These are phyloP conservation scores for Sphaerobolus stellatus DNA, from an alignment of 1,284 basidiomycete species.

Conservation along the genomic window DNA sequence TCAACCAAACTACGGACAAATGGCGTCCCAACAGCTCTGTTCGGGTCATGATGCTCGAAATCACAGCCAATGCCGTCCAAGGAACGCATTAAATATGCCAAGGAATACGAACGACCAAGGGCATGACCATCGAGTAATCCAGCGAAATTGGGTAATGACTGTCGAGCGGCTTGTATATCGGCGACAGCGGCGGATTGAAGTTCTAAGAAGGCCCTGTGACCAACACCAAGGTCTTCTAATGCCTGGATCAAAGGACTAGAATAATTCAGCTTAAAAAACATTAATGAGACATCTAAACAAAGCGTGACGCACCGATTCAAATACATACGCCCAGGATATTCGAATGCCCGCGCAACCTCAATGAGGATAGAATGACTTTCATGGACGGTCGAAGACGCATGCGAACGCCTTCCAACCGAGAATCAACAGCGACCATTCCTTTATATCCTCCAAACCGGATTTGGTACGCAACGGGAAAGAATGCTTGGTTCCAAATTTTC, in stretches of 20 bases:
- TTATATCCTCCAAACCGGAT: constrained; percentile 78
- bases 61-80: constrained; percentile 50
- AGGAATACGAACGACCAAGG: constrained; percentile 51
- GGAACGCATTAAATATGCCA: constrained; percentile 49
- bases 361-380: constrained; percentile 53
- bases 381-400: constrained; percentile 70
- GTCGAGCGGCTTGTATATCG: constrained; percentile 53
- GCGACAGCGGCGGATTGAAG: constrained; percentile 57
- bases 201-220: constrained; percentile 49
- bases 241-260: constrained; percentile 66
- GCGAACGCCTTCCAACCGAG: constrained; percentile 47
- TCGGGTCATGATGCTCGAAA: constrained; percentile 38
- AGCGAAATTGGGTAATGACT: constrained; percentile 48
- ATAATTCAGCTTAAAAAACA: constrained; percentile 36
- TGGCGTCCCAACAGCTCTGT: constrained; percentile 43
- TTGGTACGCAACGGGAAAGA: constrained; percentile 66
- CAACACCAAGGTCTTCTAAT: constrained; percentile 63
- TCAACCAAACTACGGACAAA: constrained; percentile 55
- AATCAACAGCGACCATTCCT: constrained; percentile 69
- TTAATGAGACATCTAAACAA: neutral
- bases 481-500: constrained; percentile 30
- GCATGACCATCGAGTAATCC: constrained; percentile 47
- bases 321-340: constrained; percentile 54
- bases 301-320: constrained; percentile 54
- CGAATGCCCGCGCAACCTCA: constrained; percentile 68